Evolutionary conservation across 2,329 filamentous ascomycete genomes (phyloP), one percentile per base, ranked within the genome.

Genomic region (Claviceps sp.): DNA sequence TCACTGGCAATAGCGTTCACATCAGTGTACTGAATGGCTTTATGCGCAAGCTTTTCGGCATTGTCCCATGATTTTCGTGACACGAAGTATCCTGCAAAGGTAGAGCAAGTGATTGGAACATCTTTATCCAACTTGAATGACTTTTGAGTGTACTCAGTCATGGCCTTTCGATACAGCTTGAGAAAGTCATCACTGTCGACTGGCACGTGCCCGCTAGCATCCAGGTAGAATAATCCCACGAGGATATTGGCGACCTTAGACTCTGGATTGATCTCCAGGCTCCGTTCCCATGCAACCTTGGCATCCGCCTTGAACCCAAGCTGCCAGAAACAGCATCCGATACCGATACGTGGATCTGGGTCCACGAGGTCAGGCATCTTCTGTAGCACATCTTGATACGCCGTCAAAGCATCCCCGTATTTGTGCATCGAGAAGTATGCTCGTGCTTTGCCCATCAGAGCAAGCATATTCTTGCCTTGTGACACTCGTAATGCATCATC

Each of bases 321-420:
- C 67, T 95, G 88, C 93, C 94, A 98, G 66, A 96, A 85, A 72
- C 93, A 98, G 68, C 88, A 93, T 46, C 93, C 93, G 62, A 98
- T 91, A 52, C 93, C 93, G 59, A 98, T 91, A 60, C 94, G 81
- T 59, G 93, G 94, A 67, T 98, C 93, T 0, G 93, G 93, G 62
- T 98, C 93, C 43, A 86, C 81, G 62, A 97, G 76, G 58, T 88
- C 82, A 2, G 93, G 93, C 73, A 90, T 89, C 67, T 86, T 89
- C 60, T 82, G 76, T 49, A 98, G 72, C 16, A 89, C 88, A 54
- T 88, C 85, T 69, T 98, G 93, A 65, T 97, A 98, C 24, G 79
- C 76, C 55, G 86, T 78, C 50, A 97, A 70, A 14, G 94, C 86
- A 50, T 97, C 89, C 1, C 83, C 76, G 62, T 86, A 95, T 66